These are phyloP conservation scores for Vinca minor DNA, from an alignment of 257 asterid species.

Conservation along the genomic window DNA sequence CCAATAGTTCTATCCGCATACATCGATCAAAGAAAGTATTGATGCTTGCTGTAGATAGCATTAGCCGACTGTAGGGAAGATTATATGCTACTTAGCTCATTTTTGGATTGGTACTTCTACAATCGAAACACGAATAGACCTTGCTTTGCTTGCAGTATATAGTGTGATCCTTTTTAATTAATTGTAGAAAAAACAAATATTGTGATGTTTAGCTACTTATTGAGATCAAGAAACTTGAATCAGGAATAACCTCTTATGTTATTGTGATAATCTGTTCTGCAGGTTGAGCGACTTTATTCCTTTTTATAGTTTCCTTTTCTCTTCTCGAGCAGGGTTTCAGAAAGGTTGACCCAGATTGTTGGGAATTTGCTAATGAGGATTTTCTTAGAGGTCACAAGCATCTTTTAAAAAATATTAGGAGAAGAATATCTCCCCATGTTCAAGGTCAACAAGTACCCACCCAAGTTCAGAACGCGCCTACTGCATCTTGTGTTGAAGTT, in stretches of 20 bases:
- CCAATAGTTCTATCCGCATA: neutral
- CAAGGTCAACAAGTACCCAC: slow-evolving; percentile 34
- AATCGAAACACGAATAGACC: neutral
- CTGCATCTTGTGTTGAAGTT: slow-evolving; percentile 54
- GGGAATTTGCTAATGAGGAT: slow-evolving; percentile 15
- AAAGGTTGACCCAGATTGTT: slow-evolving; percentile 5
- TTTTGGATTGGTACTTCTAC: neutral
- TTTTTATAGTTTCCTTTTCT: slow-evolving; percentile 13
- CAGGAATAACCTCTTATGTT: slow-evolving; percentile 5
- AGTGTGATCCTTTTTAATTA: neutral
- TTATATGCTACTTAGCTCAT: neutral
- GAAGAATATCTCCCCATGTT: slow-evolving; percentile 50
- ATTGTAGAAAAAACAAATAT: neutral
- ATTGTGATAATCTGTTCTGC: slow-evolving; percentile 3
- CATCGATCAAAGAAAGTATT: neutral
- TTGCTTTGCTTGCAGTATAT: neutral
- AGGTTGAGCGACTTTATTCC: slow-evolving; percentile 10
- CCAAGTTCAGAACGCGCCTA: slow-evolving; percentile 34
- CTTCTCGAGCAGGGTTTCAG: slow-evolving; percentile 13
- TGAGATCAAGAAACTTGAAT: neutral
- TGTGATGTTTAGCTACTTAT: neutral
- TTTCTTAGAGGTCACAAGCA: slow-evolving; percentile 11
- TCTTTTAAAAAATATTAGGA: slow-evolving; percentile 30
- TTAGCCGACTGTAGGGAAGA: neutral
- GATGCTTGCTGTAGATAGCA: neutral